These are phyloP conservation scores for Aspergillus brunneoviolaceus DNA, from an alignment of 2,329 filamentous ascomycete genomes.

Conservation along the genomic window DNA sequence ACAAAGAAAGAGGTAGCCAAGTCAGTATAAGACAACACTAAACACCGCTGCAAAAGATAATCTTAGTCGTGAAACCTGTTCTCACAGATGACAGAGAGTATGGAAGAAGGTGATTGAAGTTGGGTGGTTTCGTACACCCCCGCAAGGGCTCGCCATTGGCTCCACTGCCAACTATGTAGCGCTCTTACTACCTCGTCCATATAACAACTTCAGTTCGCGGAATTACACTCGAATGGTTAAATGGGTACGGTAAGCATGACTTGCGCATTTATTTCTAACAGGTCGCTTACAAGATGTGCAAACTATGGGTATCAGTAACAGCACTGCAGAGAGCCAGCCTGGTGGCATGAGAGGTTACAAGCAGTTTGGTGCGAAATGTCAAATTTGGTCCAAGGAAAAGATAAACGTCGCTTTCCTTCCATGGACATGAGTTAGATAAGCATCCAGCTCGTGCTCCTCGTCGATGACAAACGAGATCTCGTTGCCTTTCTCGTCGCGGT, in stretches of 20 bases:
- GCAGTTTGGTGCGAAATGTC: not conserved
- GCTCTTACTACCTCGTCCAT: too few species aligned
- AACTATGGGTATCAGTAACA: not conserved
- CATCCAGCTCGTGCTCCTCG: conserved; percentile 68
- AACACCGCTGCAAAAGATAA: too few species aligned
- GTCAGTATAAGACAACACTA: not conserved
- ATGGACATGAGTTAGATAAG: conserved; percentile 67
- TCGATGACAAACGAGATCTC: conserved; percentile 67
- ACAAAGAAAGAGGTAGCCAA: not conserved
- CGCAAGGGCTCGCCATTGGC: not conserved
- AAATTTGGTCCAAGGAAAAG: conserved; percentile 36
- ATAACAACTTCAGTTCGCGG: not conserved
- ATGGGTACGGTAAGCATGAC: too few species aligned
- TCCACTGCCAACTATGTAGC: not conserved
- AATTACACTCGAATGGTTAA: too few species aligned
- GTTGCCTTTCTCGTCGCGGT: conserved; percentile 59
- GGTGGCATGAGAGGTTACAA: not conserved
- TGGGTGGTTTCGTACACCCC: not conserved
- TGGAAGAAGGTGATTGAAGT: not conserved
- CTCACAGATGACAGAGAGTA: too few species aligned
- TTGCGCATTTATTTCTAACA: not conserved
- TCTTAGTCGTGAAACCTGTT: too few species aligned
- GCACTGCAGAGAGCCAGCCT: not conserved
- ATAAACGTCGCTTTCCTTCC: conserved; percentile 56
- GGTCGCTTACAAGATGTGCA: not conserved